These are phyloP conservation scores for Cyclostephanos tholiformis DNA, from an alignment of 108 stramenopile species.

Conservation along the genomic window DNA sequence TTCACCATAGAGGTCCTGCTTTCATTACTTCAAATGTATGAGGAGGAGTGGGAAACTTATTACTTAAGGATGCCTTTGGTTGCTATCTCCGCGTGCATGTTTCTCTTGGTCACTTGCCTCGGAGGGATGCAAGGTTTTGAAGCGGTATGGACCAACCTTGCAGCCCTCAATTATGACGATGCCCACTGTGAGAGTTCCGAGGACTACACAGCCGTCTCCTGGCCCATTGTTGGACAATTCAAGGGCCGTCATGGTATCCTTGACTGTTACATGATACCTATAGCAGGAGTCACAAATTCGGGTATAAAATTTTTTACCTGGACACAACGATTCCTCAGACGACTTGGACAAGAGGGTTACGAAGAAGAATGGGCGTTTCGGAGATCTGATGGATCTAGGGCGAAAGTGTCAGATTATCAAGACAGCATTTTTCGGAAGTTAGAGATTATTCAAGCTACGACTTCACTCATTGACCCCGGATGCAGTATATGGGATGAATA, in stretches of 20 bases:
- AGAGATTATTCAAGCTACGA: constrained; percentile 13
- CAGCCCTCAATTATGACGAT: constrained; percentile 8
- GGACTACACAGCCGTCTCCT: background rate
- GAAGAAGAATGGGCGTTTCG: constrained; percentile 23
- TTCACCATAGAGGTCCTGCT: constrained; percentile 28
- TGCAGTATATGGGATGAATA: constrained; percentile 21
- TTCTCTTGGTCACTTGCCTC: constrained; percentile 8
- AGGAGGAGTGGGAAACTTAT: constrained; percentile 10
- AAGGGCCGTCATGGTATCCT: background rate
- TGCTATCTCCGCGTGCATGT: constrained; percentile 3
- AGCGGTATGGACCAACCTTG: constrained; percentile 5
- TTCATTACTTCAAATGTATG: constrained; percentile 12
- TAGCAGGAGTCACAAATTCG: constrained; percentile 18
- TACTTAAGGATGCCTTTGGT: background rate
- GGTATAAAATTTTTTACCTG: constrained; percentile 17
- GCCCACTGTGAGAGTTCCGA: background rate
- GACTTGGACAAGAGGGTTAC: background rate
- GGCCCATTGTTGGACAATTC: constrained; percentile 3
- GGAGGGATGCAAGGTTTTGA: constrained; percentile 16
- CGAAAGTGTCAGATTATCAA: constrained; percentile 14
- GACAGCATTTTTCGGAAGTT: constrained; percentile 28
- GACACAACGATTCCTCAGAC: constrained; percentile 9
- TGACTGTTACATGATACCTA: constrained; percentile 22
- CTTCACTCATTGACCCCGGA: constrained; percentile 14
- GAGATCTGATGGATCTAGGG: constrained; percentile 2